Percentiles rank a stretch among this genome's conserved stretches.
Conservation (phyloP, 148 eudicot species). For the Gaultheria prostrata region DNA sequence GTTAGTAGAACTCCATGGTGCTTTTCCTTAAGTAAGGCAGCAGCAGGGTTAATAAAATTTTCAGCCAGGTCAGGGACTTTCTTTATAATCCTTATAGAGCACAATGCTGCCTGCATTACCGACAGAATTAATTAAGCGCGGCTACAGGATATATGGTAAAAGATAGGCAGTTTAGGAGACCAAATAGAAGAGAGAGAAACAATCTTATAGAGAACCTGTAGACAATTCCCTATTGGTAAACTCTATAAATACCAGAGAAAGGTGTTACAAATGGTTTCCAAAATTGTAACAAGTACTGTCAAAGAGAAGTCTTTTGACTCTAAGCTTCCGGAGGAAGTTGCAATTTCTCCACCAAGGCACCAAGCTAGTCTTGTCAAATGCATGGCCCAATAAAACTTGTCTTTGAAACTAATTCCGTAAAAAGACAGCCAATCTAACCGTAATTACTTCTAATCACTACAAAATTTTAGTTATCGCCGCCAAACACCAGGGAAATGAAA, state of each 20-base stretch:
- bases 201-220: background rate
- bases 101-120: constrained; percentile 85
- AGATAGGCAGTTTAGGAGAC: background rate
- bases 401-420: background rate
- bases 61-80: constrained; percentile 99
- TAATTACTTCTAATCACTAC: constrained; percentile 10
- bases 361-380: constrained; percentile 8
- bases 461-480: background rate
- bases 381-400: background rate
- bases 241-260: background rate
- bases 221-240: background rate
- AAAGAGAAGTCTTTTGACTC: background rate
- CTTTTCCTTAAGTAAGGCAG: constrained; percentile 87
- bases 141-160: background rate
- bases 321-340: background rate
- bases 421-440: background rate
- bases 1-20: constrained; percentile 96
- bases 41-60: constrained; percentile 81
- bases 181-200: background rate
- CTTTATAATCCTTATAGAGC: constrained; percentile 87
- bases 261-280: background rate
- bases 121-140: constrained; percentile 4
- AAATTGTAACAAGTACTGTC: background rate
- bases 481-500: background rate
- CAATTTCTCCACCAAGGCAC: background rate